A percentile compares a stretch with the other conserved stretches of the same genome.
Conservation (phyloP, 2,329 filamentous ascomycete species). For the Trichoderma oligosporum region DNA sequence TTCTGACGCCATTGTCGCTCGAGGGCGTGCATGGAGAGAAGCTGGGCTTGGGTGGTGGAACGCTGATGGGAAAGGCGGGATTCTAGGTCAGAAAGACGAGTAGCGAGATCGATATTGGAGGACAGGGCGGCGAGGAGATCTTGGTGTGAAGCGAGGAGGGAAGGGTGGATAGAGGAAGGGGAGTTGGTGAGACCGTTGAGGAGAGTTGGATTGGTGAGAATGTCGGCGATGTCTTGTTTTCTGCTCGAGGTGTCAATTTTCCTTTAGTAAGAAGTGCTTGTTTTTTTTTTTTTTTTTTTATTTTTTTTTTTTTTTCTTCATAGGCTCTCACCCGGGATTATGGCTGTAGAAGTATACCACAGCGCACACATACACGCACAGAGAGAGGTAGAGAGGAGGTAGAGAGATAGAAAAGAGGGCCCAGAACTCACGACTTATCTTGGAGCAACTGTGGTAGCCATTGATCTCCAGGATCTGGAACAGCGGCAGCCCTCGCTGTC, state of each 20-base stretch:
- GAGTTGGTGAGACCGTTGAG: constrained; percentile 72
- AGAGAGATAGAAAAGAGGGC: not conserved
- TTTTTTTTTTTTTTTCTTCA: not conserved
- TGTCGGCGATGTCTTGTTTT: constrained; percentile 71
- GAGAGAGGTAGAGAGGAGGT: not conserved
- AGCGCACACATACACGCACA: too few relatives aligned
- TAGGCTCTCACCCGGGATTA: not conserved
- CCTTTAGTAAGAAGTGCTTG: not conserved
- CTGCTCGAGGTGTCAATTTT: constrained; percentile 40
- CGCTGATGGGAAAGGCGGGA: constrained; percentile 57
- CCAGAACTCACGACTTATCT: constrained; percentile 69
- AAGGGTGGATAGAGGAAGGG: constrained; percentile 65
- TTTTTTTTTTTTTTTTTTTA: too few relatives aligned
- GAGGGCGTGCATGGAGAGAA: constrained; percentile 77
- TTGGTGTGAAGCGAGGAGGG: constrained; percentile 61
- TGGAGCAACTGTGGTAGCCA: constrained; percentile 76
- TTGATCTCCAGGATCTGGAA: constrained; percentile 60
- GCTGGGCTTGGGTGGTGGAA: constrained; percentile 69
- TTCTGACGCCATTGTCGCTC: constrained; percentile 91
- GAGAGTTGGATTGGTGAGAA: constrained; percentile 61
- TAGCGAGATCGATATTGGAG: constrained; percentile 68
- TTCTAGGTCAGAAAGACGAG: constrained; percentile 59
- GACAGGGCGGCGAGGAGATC: constrained; percentile 62
- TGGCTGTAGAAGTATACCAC: too few relatives aligned
- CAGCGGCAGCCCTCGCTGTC: constrained; percentile 27